These are phyloP conservation scores for Polygonum aviculare DNA, from an alignment of 148 eudicot genomes.

Conservation along the genomic window DNA sequence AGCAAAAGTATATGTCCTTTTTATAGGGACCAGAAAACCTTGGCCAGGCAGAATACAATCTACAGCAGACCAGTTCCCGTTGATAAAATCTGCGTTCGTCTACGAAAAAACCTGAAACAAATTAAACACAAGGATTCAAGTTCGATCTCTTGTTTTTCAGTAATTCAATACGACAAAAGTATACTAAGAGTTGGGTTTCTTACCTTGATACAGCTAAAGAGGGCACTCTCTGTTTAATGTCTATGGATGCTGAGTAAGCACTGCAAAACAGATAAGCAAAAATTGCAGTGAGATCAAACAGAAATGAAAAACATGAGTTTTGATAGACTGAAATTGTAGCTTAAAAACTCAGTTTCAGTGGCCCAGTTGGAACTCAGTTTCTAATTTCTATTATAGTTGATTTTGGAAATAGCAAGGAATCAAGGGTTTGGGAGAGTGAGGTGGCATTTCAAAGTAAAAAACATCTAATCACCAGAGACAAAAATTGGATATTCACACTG, in stretches of 20 bases:
- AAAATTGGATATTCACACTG: conserved; percentile 84
- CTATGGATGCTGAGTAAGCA: conserved; percentile 11
- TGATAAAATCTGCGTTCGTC: background rate
- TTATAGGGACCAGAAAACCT: background rate
- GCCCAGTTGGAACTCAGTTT: background rate
- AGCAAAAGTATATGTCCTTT: background rate
- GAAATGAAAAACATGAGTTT: background rate
- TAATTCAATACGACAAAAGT: background rate
- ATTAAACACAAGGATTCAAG: background rate
- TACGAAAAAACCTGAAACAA: background rate
- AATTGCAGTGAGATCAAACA: background rate
- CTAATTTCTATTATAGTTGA: background rate
- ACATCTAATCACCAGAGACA: conserved; percentile 94
- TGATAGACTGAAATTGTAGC: background rate
- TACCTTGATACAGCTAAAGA: conserved; percentile 3
- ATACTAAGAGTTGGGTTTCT: background rate
- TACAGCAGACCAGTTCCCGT: background rate
- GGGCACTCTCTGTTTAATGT: background rate
- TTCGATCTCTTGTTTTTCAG: too few species aligned
- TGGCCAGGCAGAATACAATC: background rate
- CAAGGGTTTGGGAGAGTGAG: conserved; percentile 16
- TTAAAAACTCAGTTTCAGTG: background rate
- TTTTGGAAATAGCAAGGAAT: background rate
- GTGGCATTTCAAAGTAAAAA: conserved; percentile 46
- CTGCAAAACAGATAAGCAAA: conserved; percentile 4